Conservation (phyloP, 2,329 filamentous ascomycete genomes). For the Pseudonectria foliicola region DNA sequence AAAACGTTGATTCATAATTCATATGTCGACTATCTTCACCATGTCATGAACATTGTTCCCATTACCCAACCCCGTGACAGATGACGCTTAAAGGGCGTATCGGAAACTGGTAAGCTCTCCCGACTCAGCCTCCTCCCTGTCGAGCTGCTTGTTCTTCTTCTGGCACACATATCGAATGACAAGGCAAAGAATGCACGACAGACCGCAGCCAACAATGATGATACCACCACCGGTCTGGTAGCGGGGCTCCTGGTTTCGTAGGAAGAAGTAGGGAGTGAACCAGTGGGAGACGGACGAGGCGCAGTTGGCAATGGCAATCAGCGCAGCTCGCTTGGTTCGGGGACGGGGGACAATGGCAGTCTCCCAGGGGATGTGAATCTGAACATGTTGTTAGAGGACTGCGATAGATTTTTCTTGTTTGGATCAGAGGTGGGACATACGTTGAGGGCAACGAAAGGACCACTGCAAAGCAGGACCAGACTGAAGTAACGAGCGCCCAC, state of each 20-base stretch:
- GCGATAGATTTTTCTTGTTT: neutral
- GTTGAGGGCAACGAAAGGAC: conserved; percentile 33
- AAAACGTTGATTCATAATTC: too few relatives aligned
- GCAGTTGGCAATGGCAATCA: conserved; percentile 34
- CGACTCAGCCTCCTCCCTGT: too few relatives aligned
- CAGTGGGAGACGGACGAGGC: conserved; percentile 30
- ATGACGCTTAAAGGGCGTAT: too few relatives aligned
- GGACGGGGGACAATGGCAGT: conserved; percentile 31
- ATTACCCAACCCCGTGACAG: too few relatives aligned
- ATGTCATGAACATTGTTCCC: too few relatives aligned
- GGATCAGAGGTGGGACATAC: neutral
- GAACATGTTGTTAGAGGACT: neutral
- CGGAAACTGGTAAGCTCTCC: too few relatives aligned
- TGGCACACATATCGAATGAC: too few relatives aligned
- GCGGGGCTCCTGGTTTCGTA: conserved; percentile 17
- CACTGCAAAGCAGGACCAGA: conserved; percentile 32
- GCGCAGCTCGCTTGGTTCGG: conserved; percentile 30
- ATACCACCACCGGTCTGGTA: conserved; percentile 20
- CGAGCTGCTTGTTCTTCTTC: too few relatives aligned
- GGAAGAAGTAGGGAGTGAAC: conserved; percentile 32
- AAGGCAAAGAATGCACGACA: too few relatives aligned
- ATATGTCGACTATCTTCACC: too few relatives aligned
- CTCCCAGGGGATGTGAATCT: conserved; percentile 31
- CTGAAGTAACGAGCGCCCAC: conserved; percentile 35
- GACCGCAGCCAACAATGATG: conserved; percentile 17